These are phyloP conservation scores for Alternaria panax DNA, from an alignment of 2,329 filamentous ascomycete species.

Conservation along the genomic window DNA sequence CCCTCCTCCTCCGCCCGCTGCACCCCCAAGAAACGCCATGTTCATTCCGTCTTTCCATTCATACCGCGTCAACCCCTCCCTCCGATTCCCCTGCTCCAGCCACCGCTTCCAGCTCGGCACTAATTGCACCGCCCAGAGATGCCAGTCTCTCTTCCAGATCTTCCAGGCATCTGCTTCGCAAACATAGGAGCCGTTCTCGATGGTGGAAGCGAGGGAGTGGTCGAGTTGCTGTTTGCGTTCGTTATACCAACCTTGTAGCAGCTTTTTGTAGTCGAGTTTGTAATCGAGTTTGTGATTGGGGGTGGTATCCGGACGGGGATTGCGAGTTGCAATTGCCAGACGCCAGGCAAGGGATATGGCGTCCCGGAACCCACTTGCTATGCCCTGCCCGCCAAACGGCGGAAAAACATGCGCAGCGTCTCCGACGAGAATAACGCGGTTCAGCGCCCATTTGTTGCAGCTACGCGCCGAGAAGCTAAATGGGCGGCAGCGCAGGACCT, in stretches of 20 bases:
- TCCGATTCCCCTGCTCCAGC: background rate
- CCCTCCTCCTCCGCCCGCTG: background rate
- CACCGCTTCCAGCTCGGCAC: background rate
- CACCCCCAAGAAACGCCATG: background rate
- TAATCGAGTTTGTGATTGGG: no score
- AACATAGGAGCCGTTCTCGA: background rate
- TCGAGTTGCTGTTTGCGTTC: background rate
- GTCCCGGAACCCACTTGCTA: conserved; percentile 15
- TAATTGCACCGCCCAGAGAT: background rate
- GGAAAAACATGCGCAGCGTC: conserved; percentile 23
- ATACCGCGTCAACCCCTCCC: background rate
- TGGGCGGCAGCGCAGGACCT: conserved; percentile 1
- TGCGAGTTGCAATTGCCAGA: background rate
- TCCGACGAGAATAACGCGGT: conserved; percentile 2
- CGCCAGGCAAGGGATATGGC: conserved; percentile 6
- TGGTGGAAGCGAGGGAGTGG: background rate
- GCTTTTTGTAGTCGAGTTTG: background rate
- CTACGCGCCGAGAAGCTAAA: conserved; percentile 1
- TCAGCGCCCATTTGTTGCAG: conserved; percentile 1
- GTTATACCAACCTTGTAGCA: background rate
- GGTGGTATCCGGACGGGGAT: background rate
- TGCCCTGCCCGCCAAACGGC: conserved; percentile 19
- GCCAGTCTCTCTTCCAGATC: background rate
- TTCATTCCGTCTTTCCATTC: background rate
- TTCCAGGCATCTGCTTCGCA: background rate